Evolutionary conservation across 2,329 filamentous ascomycete genomes (phyloP).

Genomic region (Dactylellina drechsleri): DNA sequence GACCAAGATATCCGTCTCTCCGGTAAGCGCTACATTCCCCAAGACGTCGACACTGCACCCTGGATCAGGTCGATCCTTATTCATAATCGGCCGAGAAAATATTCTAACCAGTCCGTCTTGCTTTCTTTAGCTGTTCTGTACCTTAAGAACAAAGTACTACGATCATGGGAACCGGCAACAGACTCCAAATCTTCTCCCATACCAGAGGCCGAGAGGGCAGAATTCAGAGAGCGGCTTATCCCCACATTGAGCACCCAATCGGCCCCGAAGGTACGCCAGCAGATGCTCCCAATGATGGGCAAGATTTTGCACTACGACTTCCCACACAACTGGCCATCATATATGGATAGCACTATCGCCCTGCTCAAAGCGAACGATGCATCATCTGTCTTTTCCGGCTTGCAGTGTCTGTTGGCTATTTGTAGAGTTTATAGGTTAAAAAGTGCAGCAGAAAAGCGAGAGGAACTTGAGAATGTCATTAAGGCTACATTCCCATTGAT

Average conservation of each 20-base stretch:
- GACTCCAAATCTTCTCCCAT: constrained; percentile 79
- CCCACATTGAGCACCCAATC: constrained; percentile 82
- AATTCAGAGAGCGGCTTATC: constrained; percentile 86
- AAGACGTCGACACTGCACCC: background rate
- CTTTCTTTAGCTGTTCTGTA: constrained; percentile 82
- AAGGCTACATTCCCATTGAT: constrained; percentile 89
- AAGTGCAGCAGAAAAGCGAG: constrained; percentile 77
- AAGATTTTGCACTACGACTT: constrained; percentile 97
- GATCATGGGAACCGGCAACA: constrained; percentile 84
- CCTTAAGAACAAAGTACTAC: constrained; percentile 95
- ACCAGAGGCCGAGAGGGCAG: constrained; percentile 85
- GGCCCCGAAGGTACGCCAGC: constrained; percentile 82
- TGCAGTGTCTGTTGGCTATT: constrained; percentile 93
- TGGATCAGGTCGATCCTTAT: background rate
- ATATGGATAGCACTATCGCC: constrained; percentile 90
- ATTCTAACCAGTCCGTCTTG: constrained; percentile 55
- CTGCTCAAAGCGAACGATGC: constrained; percentile 87
- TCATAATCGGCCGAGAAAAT: background rate
- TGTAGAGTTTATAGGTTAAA: constrained; percentile 97
- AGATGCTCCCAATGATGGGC: constrained; percentile 92
- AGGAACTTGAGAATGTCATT: constrained; percentile 93
- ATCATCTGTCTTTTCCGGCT: constrained; percentile 85
- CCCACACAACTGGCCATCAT: constrained; percentile 90
- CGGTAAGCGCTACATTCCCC: constrained; percentile 70
- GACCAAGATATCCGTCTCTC: constrained; percentile 85